Conservation (phyloP, 2,329 filamentous ascomycete genomes). For the Diaporthe citriasiana region DNA sequence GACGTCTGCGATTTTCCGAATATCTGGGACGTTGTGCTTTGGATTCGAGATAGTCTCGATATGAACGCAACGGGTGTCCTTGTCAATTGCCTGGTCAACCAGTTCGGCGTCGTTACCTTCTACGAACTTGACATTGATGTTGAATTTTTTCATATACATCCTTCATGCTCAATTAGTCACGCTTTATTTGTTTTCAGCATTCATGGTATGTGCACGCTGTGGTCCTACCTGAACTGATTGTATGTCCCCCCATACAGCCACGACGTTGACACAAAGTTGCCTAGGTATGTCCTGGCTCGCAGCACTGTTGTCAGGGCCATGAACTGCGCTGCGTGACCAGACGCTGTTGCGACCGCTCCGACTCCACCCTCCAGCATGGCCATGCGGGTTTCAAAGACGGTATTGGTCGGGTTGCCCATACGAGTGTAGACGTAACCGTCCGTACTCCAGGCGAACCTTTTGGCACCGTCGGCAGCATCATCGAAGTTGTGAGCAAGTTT, state of each 20-base stretch:
- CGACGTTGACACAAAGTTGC: neutral
- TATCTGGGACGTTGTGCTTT: conserved; percentile 69
- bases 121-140: neutral
- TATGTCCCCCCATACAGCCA: neutral
- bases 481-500: neutral
- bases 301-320: neutral
- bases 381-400: neutral
- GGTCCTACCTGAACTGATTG: neutral
- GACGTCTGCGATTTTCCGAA: conserved; percentile 74
- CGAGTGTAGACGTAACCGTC: neutral
- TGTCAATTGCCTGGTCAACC: neutral
- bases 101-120: neutral
- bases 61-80: neutral
- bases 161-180: neutral
- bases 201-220: neutral
- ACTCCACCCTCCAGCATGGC: neutral
- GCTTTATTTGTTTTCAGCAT: neutral
- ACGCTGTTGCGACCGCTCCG: neutral
- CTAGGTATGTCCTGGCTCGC: neutral
- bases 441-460: neutral
- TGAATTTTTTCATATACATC: neutral
- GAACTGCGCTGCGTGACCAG: neutral
- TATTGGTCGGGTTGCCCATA: neutral
- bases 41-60: conserved; percentile 52
- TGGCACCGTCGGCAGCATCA: neutral